phyloP scores from a whole-genome alignment of 495 filamentous ascomycete species.

The Staphylotrichum tortipilum region DNA sequence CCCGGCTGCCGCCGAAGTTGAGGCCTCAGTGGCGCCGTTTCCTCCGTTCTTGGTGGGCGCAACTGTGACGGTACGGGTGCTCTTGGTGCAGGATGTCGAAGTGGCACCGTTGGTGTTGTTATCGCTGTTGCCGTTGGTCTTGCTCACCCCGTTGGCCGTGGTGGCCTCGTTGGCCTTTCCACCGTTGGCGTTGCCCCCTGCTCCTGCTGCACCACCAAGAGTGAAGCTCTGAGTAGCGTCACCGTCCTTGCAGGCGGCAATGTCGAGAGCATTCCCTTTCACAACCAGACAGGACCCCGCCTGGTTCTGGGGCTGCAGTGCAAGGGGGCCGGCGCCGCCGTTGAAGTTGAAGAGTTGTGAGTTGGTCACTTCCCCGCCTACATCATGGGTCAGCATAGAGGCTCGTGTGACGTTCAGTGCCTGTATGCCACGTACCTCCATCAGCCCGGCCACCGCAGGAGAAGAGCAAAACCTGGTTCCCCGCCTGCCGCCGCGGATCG shows the following conservation, averaged over 20 bases:
- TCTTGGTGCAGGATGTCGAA: constrained; percentile 11
- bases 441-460: constrained; percentile 50
- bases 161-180: neutral
- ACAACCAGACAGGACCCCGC: constrained; percentile 38
- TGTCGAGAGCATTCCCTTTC: constrained; percentile 36
- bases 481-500: constrained; percentile 37
- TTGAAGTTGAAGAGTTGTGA: constrained; percentile 43
- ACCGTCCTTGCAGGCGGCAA: constrained; percentile 33
- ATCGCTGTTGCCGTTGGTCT: neutral
- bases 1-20: constrained; percentile 2
- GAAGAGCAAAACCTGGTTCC: constrained; percentile 44
- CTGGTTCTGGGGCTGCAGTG: constrained; percentile 36
- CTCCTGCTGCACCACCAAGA: constrained; percentile 27
- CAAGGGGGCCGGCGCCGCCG: constrained; percentile 32
- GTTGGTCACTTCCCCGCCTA: constrained; percentile 39
- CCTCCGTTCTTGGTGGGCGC: neutral
- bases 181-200: neutral
- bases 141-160: neutral
- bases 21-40: neutral
- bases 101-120: neutral
- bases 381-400: constrained; percentile 5
- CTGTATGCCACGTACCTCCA: constrained; percentile 25
- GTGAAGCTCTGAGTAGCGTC: constrained; percentile 40
- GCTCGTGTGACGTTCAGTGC: neutral
- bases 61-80: constrained; percentile 15